A percentile compares a stretch with the other conserved stretches of the same genome.
These are phyloP conservation scores for Leccinum solheimii DNA, from an alignment of 1,284 basidiomycete species.

Conservation along the genomic window DNA sequence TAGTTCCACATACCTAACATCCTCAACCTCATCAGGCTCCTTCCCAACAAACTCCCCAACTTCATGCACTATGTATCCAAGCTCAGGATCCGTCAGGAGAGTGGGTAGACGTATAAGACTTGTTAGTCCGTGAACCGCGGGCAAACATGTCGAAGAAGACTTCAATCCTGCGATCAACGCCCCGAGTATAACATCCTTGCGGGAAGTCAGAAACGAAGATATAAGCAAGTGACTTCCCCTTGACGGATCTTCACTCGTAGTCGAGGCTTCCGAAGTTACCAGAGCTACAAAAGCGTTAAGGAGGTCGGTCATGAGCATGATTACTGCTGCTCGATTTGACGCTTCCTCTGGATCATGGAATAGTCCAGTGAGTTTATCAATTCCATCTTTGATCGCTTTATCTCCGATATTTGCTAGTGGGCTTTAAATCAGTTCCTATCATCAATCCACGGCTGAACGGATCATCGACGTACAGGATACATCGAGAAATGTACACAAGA, in stretches of 20 bases:
- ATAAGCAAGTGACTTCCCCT: neutral
- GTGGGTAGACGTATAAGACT: slow-evolving; percentile 62
- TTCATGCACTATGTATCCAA: slow-evolving; percentile 77
- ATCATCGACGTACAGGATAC: slow-evolving; percentile 63
- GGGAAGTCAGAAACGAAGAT: slow-evolving; percentile 51
- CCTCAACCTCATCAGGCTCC: slow-evolving; percentile 55
- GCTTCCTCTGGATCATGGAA: slow-evolving; percentile 80
- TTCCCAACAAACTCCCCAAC: slow-evolving; percentile 70
- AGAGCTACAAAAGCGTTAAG: slow-evolving; percentile 46
- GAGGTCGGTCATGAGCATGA: slow-evolving; percentile 63
- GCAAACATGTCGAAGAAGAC: slow-evolving; percentile 49
- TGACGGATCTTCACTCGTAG: neutral
- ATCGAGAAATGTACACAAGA: slow-evolving; percentile 73
- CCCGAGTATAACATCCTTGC: slow-evolving; percentile 77
- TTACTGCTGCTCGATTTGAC: slow-evolving; percentile 70
- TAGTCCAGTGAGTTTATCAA: slow-evolving; percentile 74
- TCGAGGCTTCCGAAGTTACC: slow-evolving; percentile 7
- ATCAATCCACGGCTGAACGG: slow-evolving; percentile 1
- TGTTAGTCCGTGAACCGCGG: slow-evolving; percentile 64
- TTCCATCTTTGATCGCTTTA: slow-evolving; percentile 63
- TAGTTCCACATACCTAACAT: slow-evolving; percentile 47
- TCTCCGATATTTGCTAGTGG: slow-evolving; percentile 65
- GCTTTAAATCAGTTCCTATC: slow-evolving; percentile 7
- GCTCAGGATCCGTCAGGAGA: slow-evolving; percentile 71
- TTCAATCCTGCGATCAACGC: slow-evolving; percentile 66